Conservation (phyloP, 371 early-diverging fungal genomes). For the Actinomortierella ambigua region DNA sequence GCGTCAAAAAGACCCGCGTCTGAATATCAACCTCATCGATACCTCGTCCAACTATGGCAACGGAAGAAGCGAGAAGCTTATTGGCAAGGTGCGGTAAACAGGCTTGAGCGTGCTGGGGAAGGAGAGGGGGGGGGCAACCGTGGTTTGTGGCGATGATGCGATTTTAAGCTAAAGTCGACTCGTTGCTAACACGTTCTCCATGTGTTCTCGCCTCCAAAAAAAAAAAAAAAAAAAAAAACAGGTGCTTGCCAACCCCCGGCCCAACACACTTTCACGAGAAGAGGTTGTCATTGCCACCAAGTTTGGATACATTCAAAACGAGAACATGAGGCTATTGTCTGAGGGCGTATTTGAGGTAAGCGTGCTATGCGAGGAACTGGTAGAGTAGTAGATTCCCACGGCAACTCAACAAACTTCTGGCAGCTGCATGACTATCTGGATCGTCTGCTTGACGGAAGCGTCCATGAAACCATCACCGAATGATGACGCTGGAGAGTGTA, state of each 20-base stretch:
- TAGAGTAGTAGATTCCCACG: too few relatives aligned
- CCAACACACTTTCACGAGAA: constrained; percentile 25
- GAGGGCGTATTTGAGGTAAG: constrained; percentile 31
- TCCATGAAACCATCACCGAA: too few relatives aligned
- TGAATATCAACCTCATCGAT: constrained; percentile 44
- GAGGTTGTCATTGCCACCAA: constrained; percentile 40
- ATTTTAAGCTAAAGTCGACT: too few relatives aligned
- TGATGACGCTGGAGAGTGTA: too few relatives aligned
- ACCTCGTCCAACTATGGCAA: constrained; percentile 42
- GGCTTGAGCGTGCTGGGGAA: too few relatives aligned
- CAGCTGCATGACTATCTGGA: too few relatives aligned
- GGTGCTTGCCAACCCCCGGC: constrained; percentile 27
- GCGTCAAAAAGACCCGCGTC: constrained; percentile 31
- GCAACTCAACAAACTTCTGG: too few relatives aligned
- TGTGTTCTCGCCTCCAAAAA: not conserved
- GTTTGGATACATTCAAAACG: constrained; percentile 45
- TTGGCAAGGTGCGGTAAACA: constrained; percentile 30
- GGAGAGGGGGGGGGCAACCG: not conserved
- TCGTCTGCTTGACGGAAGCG: too few relatives aligned
- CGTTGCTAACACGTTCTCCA: not conserved
- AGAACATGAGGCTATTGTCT: constrained; percentile 33
- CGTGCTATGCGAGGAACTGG: too few relatives aligned
- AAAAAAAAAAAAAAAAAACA: constrained; percentile 1
- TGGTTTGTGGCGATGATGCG: too few relatives aligned
- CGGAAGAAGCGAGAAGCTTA: constrained; percentile 41